Evolutionary conservation across 2,329 filamentous ascomycete species (phyloP).

Genomic region (Hypoxylon sp.): DNA sequence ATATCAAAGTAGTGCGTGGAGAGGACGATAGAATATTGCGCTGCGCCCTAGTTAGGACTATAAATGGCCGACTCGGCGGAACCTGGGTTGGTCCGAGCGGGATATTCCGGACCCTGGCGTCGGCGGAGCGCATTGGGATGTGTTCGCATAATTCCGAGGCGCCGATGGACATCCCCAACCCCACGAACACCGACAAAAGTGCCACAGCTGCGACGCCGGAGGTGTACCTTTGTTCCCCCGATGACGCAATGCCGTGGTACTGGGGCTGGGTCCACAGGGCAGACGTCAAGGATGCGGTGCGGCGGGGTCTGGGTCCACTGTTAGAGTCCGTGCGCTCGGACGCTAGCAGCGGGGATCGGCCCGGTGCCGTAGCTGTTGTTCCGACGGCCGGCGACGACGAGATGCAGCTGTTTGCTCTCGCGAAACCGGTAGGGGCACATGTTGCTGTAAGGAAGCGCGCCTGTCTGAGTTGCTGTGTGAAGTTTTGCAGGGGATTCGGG

Average conservation of each 20-base stretch:
- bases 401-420: constrained; percentile 16
- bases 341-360: neutral
- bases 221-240: constrained; percentile 18
- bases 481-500: constrained; percentile 28
- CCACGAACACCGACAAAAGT: neutral
- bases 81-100: constrained; percentile 5
- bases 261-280: constrained; percentile 21
- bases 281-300: neutral
- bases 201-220: neutral
- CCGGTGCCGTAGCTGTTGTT: constrained; percentile 17
- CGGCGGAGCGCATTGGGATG: constrained; percentile 23
- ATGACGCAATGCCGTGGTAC: constrained; percentile 25
- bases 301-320: neutral
- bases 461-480: constrained; percentile 29
- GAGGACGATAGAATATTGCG: neutral
- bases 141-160: constrained; percentile 16
- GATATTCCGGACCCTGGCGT: constrained; percentile 16
- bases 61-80: too few relatives aligned
- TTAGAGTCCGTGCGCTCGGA: neutral
- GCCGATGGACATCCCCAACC: neutral
- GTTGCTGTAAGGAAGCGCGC: constrained; percentile 28
- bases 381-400: neutral
- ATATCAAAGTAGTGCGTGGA: neutral
- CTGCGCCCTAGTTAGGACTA: neutral
- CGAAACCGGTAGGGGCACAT: constrained; percentile 31